phyloP scores from a whole-genome alignment of 441 rosid genomes.

The Isatis lusitanica region DNA sequence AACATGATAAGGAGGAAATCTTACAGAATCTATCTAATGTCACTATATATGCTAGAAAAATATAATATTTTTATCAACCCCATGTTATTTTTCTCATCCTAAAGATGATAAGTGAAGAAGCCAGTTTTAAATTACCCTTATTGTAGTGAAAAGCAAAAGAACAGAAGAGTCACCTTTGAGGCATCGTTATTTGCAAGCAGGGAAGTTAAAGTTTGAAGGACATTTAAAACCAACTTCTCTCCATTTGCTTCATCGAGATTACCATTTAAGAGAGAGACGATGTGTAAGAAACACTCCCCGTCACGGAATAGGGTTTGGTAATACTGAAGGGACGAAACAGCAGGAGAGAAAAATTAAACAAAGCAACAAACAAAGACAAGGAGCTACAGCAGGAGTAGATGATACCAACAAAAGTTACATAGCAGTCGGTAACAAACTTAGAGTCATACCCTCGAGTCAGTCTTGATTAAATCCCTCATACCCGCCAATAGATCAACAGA shows the following conservation, averaged over 20 bases:
- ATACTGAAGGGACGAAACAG: constrained; percentile 59
- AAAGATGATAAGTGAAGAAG: constrained; percentile 13
- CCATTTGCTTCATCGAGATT: constrained; percentile 76
- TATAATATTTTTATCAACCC: not conserved
- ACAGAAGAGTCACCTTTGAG: constrained; percentile 70
- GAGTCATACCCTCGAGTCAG: constrained; percentile 61
- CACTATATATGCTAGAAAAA: constrained; percentile 2
- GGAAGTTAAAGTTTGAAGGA: constrained; percentile 83
- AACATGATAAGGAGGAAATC: not conserved
- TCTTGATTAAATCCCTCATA: constrained; percentile 82
- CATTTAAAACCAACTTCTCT: constrained; percentile 87
- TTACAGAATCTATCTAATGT: not conserved
- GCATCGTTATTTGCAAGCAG: constrained; percentile 84
- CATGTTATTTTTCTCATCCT: not conserved
- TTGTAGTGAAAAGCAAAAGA: constrained; percentile 18
- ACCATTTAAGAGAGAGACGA: constrained; percentile 92
- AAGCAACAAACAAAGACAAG: constrained; percentile 12
- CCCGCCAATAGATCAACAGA: constrained; percentile 82
- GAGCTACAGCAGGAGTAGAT: constrained; percentile 8
- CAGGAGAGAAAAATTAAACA: constrained; percentile 31
- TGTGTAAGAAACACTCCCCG: constrained; percentile 95
- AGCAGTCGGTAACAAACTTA: constrained; percentile 6
- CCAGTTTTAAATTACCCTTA: not conserved
- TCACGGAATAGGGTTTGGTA: constrained; percentile 90
- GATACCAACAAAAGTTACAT: constrained; percentile 5